Conservation (phyloP, 1,284 basidiomycete species). For the Porodaedalea pini region DNA sequence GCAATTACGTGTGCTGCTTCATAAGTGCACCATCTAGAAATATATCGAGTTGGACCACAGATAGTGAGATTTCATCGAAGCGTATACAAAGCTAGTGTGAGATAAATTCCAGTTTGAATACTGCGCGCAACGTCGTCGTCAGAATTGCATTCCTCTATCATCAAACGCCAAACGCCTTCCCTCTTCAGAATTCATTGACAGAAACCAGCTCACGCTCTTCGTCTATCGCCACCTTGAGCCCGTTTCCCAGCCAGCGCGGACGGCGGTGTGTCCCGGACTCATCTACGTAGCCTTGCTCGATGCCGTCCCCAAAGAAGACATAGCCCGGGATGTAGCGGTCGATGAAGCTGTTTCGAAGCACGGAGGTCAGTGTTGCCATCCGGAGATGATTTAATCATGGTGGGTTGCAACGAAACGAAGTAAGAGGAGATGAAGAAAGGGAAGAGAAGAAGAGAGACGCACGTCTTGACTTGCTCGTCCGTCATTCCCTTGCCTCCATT, state of each 20-base stretch:
- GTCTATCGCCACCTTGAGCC: slow-evolving; percentile 15
- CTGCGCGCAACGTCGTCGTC: too few relatives aligned
- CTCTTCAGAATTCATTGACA: slow-evolving; percentile 14
- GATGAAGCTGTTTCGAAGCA: slow-evolving; percentile 49
- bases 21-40: too few relatives aligned
- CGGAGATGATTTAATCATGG: neutral
- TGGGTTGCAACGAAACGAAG: neutral
- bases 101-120: too few relatives aligned
- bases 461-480: slow-evolving; percentile 73
- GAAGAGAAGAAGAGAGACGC: slow-evolving; percentile 26
- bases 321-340: slow-evolving; percentile 86
- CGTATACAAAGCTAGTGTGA: too few relatives aligned
- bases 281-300: slow-evolving; percentile 24
- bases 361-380: neutral
- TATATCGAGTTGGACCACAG: neutral
- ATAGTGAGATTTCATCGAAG: neutral
- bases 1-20: too few relatives aligned
- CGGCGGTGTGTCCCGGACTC: neutral
- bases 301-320: slow-evolving; percentile 64
- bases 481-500: slow-evolving; percentile 87
- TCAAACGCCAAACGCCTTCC: too few relatives aligned
- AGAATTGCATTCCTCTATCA: too few relatives aligned
- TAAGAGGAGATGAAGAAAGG: neutral
- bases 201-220: slow-evolving; percentile 10
- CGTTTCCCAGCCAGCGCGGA: slow-evolving; percentile 17